Evolutionary conservation across 2,329 filamentous ascomycete genomes (phyloP), one percentile per base, ranked within the genome.

Genomic region (Sclerotinia trifoliorum): DNA sequence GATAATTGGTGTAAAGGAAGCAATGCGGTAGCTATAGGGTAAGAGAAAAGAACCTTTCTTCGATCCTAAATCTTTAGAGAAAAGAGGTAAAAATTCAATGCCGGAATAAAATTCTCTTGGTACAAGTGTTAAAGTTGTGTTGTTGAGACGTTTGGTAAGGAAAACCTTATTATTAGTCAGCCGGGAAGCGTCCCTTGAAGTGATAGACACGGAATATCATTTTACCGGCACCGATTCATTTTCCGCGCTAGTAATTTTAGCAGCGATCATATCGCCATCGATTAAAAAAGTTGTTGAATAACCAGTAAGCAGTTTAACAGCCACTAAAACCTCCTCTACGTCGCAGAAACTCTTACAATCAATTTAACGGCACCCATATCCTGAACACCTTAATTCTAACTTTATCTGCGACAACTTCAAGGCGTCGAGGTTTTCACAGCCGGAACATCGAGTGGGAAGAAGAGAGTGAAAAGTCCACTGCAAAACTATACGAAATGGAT

Each of bases 401-500:
- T 6, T 3, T 19, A 48, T 48, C 39, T 32, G 26, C 35, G 26
- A 60, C 29, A 48, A 60, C 32, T 2, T 42, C n/a, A 52, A n/a
- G 29, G 24, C 15, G 10, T 26, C n/a, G 48, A 51, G 29, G n/a
- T 42, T 63, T 39, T 26, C 46, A 57, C n/a, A 35, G 52, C 7
- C 21, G 21, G 51, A 29, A 42, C 29, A 26, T 66, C 15, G 42
- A 57, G 29, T 24, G 15, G 54, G 29, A 58, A 39, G 17, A 58
- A 32, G 51, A 58, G 49, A 58, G 54, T 21, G 7, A 26, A 46
- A 29, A 58, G 44, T 13, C 19, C 6, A 29, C 17, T 15, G 13
- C 15, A 42, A 29, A 26, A 75, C 72, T 66, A 74, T 75, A 75
- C 67, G 75, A 74, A 73, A 95, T 97, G 91, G 94, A 99, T 88